phyloP scores from a whole-genome alignment of 257 asterid genomes.

The Perilla frutescens region DNA sequence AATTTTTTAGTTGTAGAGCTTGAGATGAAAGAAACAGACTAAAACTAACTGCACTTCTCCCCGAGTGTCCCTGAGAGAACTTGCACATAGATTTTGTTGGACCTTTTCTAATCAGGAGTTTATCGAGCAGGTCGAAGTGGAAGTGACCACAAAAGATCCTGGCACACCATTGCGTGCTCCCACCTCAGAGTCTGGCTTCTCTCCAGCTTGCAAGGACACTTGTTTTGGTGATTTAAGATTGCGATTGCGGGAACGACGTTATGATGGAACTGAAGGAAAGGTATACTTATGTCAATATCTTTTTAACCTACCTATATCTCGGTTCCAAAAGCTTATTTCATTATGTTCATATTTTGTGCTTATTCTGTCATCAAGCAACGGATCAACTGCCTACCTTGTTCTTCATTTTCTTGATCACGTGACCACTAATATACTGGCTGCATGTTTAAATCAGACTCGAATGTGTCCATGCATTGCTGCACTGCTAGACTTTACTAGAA shows the following conservation, averaged over 20 bases:
- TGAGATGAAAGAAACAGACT: conserved; percentile 1
- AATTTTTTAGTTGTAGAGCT: not conserved
- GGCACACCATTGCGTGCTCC: conserved; percentile 98
- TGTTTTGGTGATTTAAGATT: conserved; percentile 73
- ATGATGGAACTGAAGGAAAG: conserved; percentile 81
- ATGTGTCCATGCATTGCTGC: not conserved
- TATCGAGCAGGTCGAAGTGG: conserved; percentile 71
- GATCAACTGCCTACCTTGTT: not conserved
- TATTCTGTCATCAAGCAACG: too few species aligned
- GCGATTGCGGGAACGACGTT: conserved; percentile 64
- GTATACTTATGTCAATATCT: conserved; percentile 36
- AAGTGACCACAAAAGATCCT: conserved; percentile 70
- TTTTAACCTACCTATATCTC: too few species aligned
- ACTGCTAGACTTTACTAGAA: not conserved
- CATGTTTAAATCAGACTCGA: not conserved
- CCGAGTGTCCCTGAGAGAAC: not conserved
- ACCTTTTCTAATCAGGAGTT: conserved; percentile 20
- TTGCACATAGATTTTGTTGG: not conserved
- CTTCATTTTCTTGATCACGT: conserved; percentile 13
- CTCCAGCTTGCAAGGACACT: conserved; percentile 92
- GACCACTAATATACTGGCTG: not conserved
- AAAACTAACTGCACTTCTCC: not conserved
- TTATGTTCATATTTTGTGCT: too few species aligned
- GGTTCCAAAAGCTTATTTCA: too few species aligned
- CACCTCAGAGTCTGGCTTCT: conserved; percentile 80